Evolutionary conservation across 1,284 basidiomycete species (phyloP), one percentile per base, ranked within the genome.

Genomic region (Flammula alnicola): DNA sequence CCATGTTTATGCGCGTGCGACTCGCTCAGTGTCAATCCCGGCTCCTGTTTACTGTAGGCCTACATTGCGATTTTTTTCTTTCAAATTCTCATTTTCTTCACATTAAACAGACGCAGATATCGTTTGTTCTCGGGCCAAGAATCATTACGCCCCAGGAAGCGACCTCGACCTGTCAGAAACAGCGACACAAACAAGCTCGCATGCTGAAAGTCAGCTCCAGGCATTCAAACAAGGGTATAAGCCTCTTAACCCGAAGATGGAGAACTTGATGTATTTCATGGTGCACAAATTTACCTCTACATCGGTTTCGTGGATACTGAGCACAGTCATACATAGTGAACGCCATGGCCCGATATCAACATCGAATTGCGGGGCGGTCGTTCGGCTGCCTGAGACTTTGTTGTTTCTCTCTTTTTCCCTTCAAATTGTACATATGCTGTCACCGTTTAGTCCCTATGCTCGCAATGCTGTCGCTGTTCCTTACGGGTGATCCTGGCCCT

Each of bases 11-110:
- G 80, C 80, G 0, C 76, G 81, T 5, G 80, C 83, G 0, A 84
- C 83, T 0, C 74, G 81, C 1, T 82, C 84, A 0, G 85, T 89
- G 0, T 86, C 84, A 0, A 84, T 86, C 19, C 84, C 84, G 0
- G 83, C 83, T 0, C 83, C 83, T 0, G 82, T 86, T 0, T 85
- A 85, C 40, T 85, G 83, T 85, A 55, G 67, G 83, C 71, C 4
- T 27, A 19, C 38, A 4, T n/a, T 11, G 31, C 6, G 6, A 5
- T 10, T 31, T 31, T 44, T n/a, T 12, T 3, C 11, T 19, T 26
- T 23, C 12, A 23, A 17, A 16, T 11, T 20, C 10, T 17, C 6
- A 10, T 23, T 27, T 27, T 12, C 40, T 35, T 25, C 26, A 25
- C 7, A 9, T 47, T 16, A n/a, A 14, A 9, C 37, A 72, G 70